Evolutionary conservation across 148 eudicot genomes (phyloP).

Genomic region (Drosera capensis): DNA sequence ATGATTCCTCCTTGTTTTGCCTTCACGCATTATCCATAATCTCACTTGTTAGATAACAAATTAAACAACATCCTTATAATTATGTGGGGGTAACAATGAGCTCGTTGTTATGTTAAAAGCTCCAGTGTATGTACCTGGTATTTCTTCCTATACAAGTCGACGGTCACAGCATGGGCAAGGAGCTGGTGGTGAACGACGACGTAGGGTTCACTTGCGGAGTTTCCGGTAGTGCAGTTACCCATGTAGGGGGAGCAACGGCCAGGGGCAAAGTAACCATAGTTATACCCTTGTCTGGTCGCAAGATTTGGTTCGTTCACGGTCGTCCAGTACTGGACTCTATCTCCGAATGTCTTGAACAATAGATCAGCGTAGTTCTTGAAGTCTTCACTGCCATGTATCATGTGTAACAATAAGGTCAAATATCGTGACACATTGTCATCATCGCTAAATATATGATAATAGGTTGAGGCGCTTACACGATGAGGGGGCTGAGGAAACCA

Average conservation of each 20-base stretch:
- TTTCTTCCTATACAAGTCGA: not conserved
- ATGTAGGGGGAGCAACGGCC: not conserved
- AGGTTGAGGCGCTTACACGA: conserved; percentile 11
- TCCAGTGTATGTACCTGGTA: not conserved
- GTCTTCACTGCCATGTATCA: conserved; percentile 15
- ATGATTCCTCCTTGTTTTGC: not conserved
- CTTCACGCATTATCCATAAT: not conserved
- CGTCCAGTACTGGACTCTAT: conserved; percentile 20
- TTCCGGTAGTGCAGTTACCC: not conserved
- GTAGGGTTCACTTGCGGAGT: not conserved
- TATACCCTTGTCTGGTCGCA: not conserved
- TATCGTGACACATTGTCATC: too few relatives aligned
- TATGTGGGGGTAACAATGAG: not conserved
- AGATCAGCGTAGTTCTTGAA: conserved; percentile 15
- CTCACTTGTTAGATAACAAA: not conserved
- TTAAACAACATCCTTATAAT: not conserved
- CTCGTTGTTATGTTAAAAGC: not conserved
- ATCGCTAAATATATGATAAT: too few relatives aligned
- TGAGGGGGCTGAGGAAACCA: conserved; percentile 10
- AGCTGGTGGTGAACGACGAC: not conserved
- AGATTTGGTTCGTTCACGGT: conserved; percentile 18
- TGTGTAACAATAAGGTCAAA: not conserved
- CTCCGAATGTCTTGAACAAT: conserved; percentile 21
- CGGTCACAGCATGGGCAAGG: not conserved
- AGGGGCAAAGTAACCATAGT: not conserved